These are phyloP conservation scores for Dillenia turbinata DNA, from an alignment of 164 flowering plant genomes.

Conservation along the genomic window DNA sequence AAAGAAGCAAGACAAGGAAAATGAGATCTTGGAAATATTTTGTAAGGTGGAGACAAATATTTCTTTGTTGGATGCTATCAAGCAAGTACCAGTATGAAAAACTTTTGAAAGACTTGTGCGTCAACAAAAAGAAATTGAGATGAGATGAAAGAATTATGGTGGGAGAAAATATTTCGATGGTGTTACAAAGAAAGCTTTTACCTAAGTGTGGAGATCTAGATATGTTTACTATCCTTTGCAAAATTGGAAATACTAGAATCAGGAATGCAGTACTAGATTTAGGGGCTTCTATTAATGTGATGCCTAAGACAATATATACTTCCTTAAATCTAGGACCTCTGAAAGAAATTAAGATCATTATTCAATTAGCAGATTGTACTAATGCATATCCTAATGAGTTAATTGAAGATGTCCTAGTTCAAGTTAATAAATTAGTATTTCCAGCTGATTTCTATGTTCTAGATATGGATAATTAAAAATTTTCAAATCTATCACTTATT, in stretches of 20 bases:
- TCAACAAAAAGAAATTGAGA: too few relatives aligned
- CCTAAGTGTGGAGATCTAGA: neutral
- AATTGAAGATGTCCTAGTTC: constrained; percentile 7
- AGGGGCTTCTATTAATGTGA: constrained; percentile 2
- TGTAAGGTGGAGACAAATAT: too few relatives aligned
- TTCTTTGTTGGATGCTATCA: too few relatives aligned
- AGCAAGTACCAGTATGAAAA: neutral
- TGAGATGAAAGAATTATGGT: too few relatives aligned
- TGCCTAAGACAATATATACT: constrained; percentile 4
- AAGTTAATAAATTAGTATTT: constrained; percentile 6
- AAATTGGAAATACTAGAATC: too few relatives aligned
- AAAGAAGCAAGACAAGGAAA: too few relatives aligned
- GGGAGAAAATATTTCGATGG: too few relatives aligned
- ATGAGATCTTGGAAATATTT: too few relatives aligned
- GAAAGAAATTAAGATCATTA: neutral
- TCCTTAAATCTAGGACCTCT: constrained; percentile 1
- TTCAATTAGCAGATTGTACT: constrained; percentile 6
- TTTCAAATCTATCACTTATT: neutral
- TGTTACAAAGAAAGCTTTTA: neutral
- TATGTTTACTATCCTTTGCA: neutral
- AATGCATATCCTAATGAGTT: neutral
- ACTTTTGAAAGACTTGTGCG: neutral
- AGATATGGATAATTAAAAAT: neutral
- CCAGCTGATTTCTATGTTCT: constrained; percentile 10
- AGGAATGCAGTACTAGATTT: too few relatives aligned